Conservation (phyloP, 192 early-diverging fungal species). For the Entrophospora sp. region DNA sequence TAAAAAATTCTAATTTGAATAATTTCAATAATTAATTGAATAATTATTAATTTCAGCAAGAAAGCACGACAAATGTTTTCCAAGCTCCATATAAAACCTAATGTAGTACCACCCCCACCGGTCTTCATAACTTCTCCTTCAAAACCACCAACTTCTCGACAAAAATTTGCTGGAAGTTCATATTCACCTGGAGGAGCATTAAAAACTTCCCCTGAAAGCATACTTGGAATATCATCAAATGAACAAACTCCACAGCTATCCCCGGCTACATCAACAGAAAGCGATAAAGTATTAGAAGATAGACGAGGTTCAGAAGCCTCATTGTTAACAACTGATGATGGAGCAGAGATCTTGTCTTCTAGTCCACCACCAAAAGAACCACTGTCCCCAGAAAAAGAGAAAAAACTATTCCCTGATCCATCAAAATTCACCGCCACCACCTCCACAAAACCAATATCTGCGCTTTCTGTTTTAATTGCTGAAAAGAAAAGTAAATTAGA, state of each 20-base stretch:
- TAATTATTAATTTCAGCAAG: slow-evolving; percentile 21
- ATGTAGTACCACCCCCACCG: slow-evolving; percentile 32
- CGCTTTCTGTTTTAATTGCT: slow-evolving; percentile 52
- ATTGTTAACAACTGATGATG: neutral
- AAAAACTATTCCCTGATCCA: slow-evolving; percentile 10
- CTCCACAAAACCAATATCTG: slow-evolving; percentile 41
- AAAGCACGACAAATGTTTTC: slow-evolving; percentile 25
- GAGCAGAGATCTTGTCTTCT: slow-evolving; percentile 21
- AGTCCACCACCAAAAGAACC: slow-evolving; percentile 23
- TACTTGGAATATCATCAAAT: slow-evolving; percentile 11
- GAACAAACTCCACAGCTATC: slow-evolving; percentile 20
- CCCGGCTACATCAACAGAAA: slow-evolving; percentile 16
- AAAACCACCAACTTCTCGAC: slow-evolving; percentile 26
- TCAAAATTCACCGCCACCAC: too few relatives aligned
- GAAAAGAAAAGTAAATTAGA: slow-evolving; percentile 47
- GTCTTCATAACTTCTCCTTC: slow-evolving; percentile 40
- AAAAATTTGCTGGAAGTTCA: neutral
- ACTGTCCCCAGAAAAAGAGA: slow-evolving; percentile 4
- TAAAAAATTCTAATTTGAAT: neutral
- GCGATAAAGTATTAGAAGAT: neutral
- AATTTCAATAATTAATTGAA: slow-evolving; percentile 2
- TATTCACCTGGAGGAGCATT: slow-evolving; percentile 2
- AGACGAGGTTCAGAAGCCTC: slow-evolving; percentile 16
- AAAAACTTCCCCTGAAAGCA: slow-evolving; percentile 19
- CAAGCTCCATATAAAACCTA: slow-evolving; percentile 27